Percentiles rank a stretch among this genome's conserved stretches.
Conservation (phyloP, 2,329 filamentous ascomycete genomes). For the Penicillium expansum region DNA sequence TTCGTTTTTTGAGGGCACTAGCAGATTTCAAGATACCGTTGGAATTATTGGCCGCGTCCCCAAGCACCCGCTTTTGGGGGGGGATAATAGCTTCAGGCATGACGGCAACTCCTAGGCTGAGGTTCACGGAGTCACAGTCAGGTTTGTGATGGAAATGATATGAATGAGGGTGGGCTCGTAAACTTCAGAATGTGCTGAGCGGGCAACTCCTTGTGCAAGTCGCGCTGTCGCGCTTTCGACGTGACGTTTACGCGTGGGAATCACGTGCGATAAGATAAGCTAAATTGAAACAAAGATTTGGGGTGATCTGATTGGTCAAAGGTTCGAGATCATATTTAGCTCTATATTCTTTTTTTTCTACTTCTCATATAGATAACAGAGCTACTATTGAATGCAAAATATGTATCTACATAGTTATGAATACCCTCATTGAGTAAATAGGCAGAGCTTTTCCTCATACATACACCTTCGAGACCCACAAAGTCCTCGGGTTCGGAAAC, state of each 20-base stretch:
- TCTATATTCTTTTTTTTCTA: too few species aligned
- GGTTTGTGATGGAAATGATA: background rate
- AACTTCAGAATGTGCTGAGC: conserved; percentile 12
- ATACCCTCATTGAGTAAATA: too few species aligned
- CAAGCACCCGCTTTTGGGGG: conserved; percentile 69
- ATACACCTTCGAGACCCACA: background rate
- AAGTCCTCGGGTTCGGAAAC: conserved; percentile 10
- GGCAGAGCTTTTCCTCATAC: background rate
- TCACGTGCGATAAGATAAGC: conserved; percentile 25
- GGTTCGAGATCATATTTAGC: background rate
- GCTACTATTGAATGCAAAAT: too few species aligned
- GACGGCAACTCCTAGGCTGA: conserved; percentile 18
- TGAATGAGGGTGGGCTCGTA: background rate
- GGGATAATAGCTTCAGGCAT: conserved; percentile 46
- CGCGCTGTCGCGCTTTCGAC: conserved; percentile 27
- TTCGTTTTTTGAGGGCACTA: conserved; percentile 72
- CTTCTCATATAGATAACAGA: too few species aligned
- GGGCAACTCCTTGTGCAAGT: conserved; percentile 15
- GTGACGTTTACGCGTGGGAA: conserved; percentile 29
- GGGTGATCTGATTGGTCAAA: background rate
- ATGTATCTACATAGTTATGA: too few species aligned
- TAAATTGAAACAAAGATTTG: conserved; percentile 4
- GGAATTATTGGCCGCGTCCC: conserved; percentile 63
- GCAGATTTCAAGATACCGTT: conserved; percentile 59
- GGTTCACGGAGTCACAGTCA: background rate